Conservation (phyloP, 352 stramenopile species). For the Pythium biforme region DNA sequence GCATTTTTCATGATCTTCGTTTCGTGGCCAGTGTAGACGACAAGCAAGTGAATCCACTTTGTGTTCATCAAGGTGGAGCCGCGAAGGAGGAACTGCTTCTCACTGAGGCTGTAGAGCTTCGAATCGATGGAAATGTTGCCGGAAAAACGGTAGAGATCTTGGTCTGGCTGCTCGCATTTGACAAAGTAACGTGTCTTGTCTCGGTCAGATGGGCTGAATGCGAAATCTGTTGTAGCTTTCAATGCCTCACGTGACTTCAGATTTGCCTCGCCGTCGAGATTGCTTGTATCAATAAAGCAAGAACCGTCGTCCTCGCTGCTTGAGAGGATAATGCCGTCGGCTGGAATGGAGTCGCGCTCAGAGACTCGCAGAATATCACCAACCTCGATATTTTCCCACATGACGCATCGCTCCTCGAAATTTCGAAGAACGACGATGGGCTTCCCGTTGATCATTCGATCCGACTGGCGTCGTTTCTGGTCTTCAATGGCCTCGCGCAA, state of each 20-base stretch:
- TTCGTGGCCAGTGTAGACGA: conserved; percentile 85
- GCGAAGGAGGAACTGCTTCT: conserved; percentile 75
- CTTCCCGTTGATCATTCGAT: conserved; percentile 64
- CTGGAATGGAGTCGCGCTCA: conserved; percentile 87
- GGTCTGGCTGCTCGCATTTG: conserved; percentile 72
- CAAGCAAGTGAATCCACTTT: conserved; percentile 63
- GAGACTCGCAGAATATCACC: conserved; percentile 85
- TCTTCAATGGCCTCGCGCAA: conserved; percentile 82
- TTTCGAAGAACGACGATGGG: conserved; percentile 54
- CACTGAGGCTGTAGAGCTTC: conserved; percentile 62
- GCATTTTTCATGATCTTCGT: conserved; percentile 92
- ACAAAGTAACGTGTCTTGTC: conserved; percentile 60
- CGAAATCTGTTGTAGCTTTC: conserved; percentile 33
- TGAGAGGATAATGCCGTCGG: conserved; percentile 89
- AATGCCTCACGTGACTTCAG: conserved; percentile 65
- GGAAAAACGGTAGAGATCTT: conserved; percentile 78
- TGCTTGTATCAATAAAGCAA: conserved; percentile 84
- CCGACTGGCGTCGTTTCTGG: conserved; percentile 50
- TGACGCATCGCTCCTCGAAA: conserved; percentile 53
- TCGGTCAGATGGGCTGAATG: conserved; percentile 31
- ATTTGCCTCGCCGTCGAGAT: conserved; percentile 80
- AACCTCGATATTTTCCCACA: conserved; percentile 79
- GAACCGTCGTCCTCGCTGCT: conserved; percentile 79
- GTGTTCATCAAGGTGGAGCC: conserved; percentile 82
- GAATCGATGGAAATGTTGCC: conserved; percentile 64